phyloP scores from a whole-genome alignment of 1,284 basidiomycete species.

The Gomphus bonarii region DNA sequence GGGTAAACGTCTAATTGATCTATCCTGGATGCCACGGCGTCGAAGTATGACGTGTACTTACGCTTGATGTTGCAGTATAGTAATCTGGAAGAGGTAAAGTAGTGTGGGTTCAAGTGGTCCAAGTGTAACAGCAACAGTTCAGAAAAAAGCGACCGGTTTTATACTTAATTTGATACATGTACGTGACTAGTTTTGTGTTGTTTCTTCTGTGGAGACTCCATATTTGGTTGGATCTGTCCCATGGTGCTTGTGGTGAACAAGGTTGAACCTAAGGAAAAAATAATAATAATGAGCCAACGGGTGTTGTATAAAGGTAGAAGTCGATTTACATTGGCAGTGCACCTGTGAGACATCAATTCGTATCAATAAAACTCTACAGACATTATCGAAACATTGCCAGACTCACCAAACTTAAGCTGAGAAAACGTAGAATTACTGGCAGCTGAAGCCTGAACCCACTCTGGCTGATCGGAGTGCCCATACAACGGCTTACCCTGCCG shows the following conservation, averaged over 20 bases:
- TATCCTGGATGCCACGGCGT: too few relatives aligned
- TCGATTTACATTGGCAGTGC: conserved; percentile 55
- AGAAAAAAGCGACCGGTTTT: neutral
- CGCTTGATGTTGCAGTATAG: neutral
- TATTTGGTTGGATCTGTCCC: conserved; percentile 83
- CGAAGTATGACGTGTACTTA: neutral
- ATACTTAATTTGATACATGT: neutral
- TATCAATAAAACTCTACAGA: neutral
- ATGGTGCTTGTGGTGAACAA: conserved; percentile 84
- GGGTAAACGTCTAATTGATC: too few relatives aligned
- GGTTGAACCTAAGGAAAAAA: conserved; percentile 63
- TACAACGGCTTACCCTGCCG: conserved; percentile 74
- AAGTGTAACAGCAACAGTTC: neutral
- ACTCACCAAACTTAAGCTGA: conserved; percentile 85
- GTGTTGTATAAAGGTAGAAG: neutral
- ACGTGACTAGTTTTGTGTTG: neutral
- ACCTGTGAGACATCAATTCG: conserved; percentile 28
- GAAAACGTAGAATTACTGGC: conserved; percentile 89
- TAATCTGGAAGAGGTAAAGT: neutral
- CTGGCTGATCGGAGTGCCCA: conserved; percentile 73
- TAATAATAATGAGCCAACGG: neutral
- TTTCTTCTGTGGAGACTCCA: conserved; percentile 20
- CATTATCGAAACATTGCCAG: neutral
- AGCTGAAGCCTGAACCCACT: conserved; percentile 85
- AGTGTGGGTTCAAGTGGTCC: too few relatives aligned